Conservation (phyloP, 2,329 filamentous ascomycete species). For the Cadophora malorum region DNA sequence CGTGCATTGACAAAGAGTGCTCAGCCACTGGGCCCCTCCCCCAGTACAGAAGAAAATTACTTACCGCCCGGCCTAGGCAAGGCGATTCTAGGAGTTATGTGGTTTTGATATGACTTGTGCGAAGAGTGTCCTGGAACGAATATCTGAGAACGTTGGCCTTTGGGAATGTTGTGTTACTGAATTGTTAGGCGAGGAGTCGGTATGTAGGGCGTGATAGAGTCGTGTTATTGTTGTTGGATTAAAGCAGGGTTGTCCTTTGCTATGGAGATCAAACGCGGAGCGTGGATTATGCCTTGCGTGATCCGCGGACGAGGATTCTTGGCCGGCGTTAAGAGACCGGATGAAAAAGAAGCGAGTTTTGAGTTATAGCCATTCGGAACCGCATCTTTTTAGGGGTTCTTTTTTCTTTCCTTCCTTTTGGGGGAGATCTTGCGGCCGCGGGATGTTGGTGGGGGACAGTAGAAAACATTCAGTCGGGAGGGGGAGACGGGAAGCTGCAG, state of each 20-base stretch:
- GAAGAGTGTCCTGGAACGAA: neutral
- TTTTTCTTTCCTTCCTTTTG: neutral
- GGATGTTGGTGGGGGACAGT: neutral
- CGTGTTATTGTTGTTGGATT: neutral
- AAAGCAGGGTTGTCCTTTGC: slow-evolving; percentile 22
- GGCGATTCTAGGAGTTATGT: neutral
- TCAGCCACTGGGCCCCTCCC: slow-evolving; percentile 13
- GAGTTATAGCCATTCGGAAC: neutral
- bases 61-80: neutral
- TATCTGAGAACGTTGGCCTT: neutral
- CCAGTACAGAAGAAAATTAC: neutral
- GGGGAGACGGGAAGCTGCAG: slow-evolving; percentile 4
- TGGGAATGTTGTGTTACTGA: slow-evolving; percentile 10
- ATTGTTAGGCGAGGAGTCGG: neutral
- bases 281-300: slow-evolving; percentile 30
- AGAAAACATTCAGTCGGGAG: neutral
- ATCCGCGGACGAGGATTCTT: slow-evolving; percentile 24
- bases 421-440: neutral
- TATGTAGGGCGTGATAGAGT: neutral
- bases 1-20: slow-evolving; percentile 16
- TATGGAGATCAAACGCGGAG: slow-evolving; percentile 31
- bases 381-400: neutral
- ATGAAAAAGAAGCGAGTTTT: slow-evolving; percentile 23
- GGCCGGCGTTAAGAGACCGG: slow-evolving; percentile 24
- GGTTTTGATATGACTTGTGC: neutral